phyloP scores from a whole-genome alignment of 768 basidiomycete species.

The Mycena polygramma region DNA sequence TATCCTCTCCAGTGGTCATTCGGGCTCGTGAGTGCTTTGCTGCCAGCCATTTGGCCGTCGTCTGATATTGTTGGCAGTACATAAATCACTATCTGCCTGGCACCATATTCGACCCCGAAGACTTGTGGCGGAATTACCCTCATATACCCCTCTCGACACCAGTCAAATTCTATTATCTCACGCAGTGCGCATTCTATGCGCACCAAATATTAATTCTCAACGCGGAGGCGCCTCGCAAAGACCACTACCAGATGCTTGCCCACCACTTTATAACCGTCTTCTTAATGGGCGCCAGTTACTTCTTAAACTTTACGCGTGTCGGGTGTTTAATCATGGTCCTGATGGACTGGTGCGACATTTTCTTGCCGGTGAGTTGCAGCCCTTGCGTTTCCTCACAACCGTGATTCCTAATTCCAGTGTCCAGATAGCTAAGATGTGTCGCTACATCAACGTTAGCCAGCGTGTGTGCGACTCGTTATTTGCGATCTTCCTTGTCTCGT shows the following conservation, averaged over 20 bases:
- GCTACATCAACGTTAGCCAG: conserved; percentile 79
- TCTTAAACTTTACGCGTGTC: conserved; percentile 86
- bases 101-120: conserved; percentile 68
- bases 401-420: not conserved
- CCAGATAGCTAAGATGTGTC: conserved; percentile 94
- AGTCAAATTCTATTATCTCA: conserved; percentile 91
- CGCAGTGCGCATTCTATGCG: conserved; percentile 88
- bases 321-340: conserved; percentile 91
- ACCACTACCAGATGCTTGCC: conserved; percentile 95
- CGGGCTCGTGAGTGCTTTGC: conserved; percentile 79
- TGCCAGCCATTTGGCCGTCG: conserved; percentile 18
- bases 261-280: conserved; percentile 93
- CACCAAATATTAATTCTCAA: conserved; percentile 95
- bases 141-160: conserved; percentile 83
- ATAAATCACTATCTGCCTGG: conserved; percentile 82
- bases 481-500: conserved; percentile 86
- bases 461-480: conserved; percentile 82
- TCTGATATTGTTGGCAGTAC: conserved; percentile 65
- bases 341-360: conserved; percentile 96
- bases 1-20: conserved; percentile 80
- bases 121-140: conserved; percentile 87
- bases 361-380: conserved; percentile 77
- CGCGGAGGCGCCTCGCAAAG: conserved; percentile 91
- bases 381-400: not conserved
- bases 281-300: conserved; percentile 84